These are phyloP conservation scores for Gracilariopsis chorda DNA, from an alignment of 23 red algal genomes.

Conservation along the genomic window DNA sequence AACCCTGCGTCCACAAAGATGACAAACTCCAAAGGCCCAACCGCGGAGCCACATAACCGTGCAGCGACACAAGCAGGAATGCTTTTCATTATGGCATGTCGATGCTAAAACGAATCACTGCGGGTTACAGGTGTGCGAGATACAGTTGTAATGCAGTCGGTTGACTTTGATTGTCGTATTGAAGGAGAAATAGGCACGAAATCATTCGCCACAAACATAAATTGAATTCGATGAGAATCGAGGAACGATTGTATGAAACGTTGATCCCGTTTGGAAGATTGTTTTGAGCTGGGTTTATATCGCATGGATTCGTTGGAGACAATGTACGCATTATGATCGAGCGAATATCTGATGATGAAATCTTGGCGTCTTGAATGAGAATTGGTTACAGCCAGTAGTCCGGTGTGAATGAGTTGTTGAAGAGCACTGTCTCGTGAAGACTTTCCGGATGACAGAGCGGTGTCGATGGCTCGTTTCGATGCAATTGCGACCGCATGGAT, in stretches of 20 bases:
- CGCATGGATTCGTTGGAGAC: conserved; percentile 20
- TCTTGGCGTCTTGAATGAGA: not conserved
- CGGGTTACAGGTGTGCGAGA: no score
- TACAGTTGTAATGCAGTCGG: not conserved
- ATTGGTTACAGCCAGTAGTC: not conserved
- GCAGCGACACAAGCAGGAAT: no score
- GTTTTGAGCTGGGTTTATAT: not conserved
- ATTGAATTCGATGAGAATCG: not conserved
- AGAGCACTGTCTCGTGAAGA: not conserved
- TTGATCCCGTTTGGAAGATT: conserved; percentile 3
- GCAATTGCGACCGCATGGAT: conserved; percentile 8
- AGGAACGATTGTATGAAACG: not conserved
- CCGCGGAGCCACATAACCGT: no score
- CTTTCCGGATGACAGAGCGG: not conserved
- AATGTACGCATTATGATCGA: conserved; percentile 27
- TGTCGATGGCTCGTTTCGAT: not conserved
- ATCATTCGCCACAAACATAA: conserved; percentile 24
- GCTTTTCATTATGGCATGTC: no score
- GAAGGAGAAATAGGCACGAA: conserved; percentile 16
- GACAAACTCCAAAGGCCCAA: no score
- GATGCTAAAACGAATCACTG: not conserved
- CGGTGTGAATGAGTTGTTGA: not conserved
- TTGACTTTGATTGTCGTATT: not conserved
- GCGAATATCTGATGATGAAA: conserved; percentile 9
- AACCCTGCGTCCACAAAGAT: no score